Base-by-base conservation (phyloP, 163 green algal species). In the Picocystis sp. region DNA sequence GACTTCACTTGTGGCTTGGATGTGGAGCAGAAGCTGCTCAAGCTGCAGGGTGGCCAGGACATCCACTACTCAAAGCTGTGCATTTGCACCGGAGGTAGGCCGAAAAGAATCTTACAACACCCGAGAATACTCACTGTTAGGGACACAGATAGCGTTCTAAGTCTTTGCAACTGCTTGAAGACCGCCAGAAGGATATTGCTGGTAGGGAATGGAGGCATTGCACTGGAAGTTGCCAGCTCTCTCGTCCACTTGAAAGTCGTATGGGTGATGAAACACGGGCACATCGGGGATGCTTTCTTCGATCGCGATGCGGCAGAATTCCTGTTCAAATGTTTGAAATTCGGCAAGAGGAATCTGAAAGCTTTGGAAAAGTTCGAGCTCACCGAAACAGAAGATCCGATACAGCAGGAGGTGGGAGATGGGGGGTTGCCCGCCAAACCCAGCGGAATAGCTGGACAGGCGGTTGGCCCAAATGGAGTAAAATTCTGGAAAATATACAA, bases 221-320 rank as follows among this genome's bases (percentile, higher is more conserved):
- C 83, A 0, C 25, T 92, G 38, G 81, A 91, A 54, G 62, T 87
- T 1, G 70, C 57, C 35, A 50, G 70, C 14, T 59, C 61, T 43
- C 52, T 79, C n/a, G 38, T 41, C 29, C 57, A 56, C 1, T 17
- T 78, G 34, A 73, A 92, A 43, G 61, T 54, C 47, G 66, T 82
- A 1, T 93, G 83, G 83, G 70, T 73, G 19, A 45, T 86, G 25
- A 77, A 76, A 56, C 81, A 94, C 35, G 66, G 21, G 0, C 75
- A 89, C 61, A 79, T 94, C 17, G 83, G 81, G 1, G 84, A 93
- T 49, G 79, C 84, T 1, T 89, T 92, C 57, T 91, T 94, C 47
- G 83, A 93, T 48, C n/a, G 66, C 5, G 83, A 93, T 54, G 81
- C 76, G 11, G 79, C 75, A 1, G 43, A 66, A 2, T 90, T 89